Evolutionary conservation across 2,329 filamentous ascomycete species (phyloP), one percentile per base, ranked within the genome.

Genomic region (Botrytis fragariae): DNA sequence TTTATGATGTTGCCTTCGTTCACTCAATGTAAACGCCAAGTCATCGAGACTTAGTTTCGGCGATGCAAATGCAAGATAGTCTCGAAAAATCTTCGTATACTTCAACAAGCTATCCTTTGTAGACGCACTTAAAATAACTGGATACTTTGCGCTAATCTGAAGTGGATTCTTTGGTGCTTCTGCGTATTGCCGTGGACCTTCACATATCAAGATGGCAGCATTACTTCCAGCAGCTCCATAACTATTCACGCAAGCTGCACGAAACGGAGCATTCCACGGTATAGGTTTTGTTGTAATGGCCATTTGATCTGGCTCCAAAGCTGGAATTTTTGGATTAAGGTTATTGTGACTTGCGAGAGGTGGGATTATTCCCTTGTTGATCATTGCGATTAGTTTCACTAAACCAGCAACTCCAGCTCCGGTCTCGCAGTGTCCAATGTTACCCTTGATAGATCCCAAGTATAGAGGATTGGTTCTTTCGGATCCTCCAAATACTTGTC

Each of bases 331-430:
- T 6, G 79, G 75, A 62, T 85, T 85, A 1, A 79, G 75, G 22
- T 74, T 81, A 29, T 80, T 77, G 62, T 84, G 84, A 51, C 83
- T 82, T 45, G 77, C 78, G 71, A 83, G 84, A 5, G 83, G 82
- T 18, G 82, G 80, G 32, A 84, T 81, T 10, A 83, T 78, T 0
- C 81, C 80, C 44, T 82, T 81, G 73, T 85, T 83, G 3, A 85
- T 74, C 76, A 82, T 80, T 68, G 84, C 69, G 1, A 81, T 78
- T 1, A 80, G 76, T 73, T 85, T 84, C 67, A 85, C 82, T 1
- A 83, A 71, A 1, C 76, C 78, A 16, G 81, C 79, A 37, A 84
- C 74, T 22, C 82, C 83, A 68, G 78, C 79, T 16, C 79, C 82
- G 5, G 79, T 80, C 70, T 82, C 81, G 20, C 81, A 74, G 68